Evolutionary conservation across 2,329 filamentous ascomycete genomes (phyloP), one percentile per base, ranked within the genome.

Genomic region (Zalaria sp.): DNA sequence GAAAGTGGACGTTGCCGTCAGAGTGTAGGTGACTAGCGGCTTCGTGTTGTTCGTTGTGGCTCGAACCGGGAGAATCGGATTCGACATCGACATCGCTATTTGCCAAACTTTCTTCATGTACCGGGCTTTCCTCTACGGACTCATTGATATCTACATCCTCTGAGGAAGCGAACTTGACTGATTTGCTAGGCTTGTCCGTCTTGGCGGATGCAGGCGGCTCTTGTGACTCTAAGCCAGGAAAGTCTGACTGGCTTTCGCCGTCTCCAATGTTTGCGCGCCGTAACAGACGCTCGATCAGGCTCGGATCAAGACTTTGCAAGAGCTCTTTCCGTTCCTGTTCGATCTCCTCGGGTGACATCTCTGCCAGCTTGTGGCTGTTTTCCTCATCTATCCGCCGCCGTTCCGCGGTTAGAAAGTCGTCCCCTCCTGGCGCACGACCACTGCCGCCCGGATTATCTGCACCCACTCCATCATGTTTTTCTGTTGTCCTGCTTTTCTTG

Each of bases 321-420:
- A 98, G 66, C 50, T 96, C 89, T 45, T 77, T 70, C 35, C 81
- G 76, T 46, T 91, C 87, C 50, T 80, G 70, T 47, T 83, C 78
- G 44, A 96, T 93, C 60, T 95, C 85, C 32, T 77, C 73, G 0
- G 76, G 65, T 1, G 82, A 83, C 91, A 98, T 95, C 26, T 70
- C 68, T 9, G 78, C 79, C 37, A 98, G 60, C 46, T 74, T 75
- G 44, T 77, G 72, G 36, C 65, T 75, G 54, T 96, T 98, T 58
- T 96, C 87, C 50, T 78, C 72, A 53, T 89, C 83, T 57, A 98
- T 96, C 4, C 72, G 69, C 47, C 66, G 65, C 53, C 75, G 77
- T 55, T 94, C 43, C 3, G 39, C 34, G 9, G 27, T 41, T 31
- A 41, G 38, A 36, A 44, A 44, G 25, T 36, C 28, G 35, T 41